Evolutionary conservation across 148 eudicot genomes (phyloP).

Genomic region (Polygonum maritimum): DNA sequence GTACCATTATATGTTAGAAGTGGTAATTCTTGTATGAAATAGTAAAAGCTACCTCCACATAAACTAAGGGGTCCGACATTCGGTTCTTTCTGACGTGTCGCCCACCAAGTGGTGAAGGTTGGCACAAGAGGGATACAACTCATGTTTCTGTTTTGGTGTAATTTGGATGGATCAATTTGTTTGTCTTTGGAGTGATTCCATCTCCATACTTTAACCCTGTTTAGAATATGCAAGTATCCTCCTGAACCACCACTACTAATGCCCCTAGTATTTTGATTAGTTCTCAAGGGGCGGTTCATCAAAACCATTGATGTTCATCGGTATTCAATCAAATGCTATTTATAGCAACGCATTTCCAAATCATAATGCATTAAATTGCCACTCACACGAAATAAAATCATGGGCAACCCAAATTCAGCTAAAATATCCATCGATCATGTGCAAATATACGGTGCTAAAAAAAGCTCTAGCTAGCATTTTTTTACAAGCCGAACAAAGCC

Average conservation of each 20-base stretch:
- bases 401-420: too few species aligned
- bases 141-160: conserved; percentile 31
- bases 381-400: too few species aligned
- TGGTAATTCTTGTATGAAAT: neutral
- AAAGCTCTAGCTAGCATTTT: too few species aligned
- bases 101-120: conserved; percentile 12
- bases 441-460: too few species aligned
- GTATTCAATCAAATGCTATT: too few species aligned
- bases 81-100: conserved; percentile 17
- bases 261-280: too few species aligned
- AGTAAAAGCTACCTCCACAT: neutral
- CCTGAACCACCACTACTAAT: neutral
- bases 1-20: neutral
- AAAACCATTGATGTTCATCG: too few species aligned
- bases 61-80: conserved; percentile 7
- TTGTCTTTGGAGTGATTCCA: neutral
- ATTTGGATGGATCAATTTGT: conserved; percentile 7
- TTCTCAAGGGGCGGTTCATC: too few species aligned
- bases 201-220: neutral
- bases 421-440: too few species aligned
- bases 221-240: neutral
- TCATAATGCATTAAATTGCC: too few species aligned
- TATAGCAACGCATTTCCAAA: too few species aligned
- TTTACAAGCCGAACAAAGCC: too few species aligned
- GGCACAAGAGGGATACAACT: conserved; percentile 20